A percentile compares a stretch with the other conserved stretches of the same genome.
phyloP scores from a whole-genome alignment of 2,329 filamentous ascomycete genomes.

The Sporothrix schenckii region DNA sequence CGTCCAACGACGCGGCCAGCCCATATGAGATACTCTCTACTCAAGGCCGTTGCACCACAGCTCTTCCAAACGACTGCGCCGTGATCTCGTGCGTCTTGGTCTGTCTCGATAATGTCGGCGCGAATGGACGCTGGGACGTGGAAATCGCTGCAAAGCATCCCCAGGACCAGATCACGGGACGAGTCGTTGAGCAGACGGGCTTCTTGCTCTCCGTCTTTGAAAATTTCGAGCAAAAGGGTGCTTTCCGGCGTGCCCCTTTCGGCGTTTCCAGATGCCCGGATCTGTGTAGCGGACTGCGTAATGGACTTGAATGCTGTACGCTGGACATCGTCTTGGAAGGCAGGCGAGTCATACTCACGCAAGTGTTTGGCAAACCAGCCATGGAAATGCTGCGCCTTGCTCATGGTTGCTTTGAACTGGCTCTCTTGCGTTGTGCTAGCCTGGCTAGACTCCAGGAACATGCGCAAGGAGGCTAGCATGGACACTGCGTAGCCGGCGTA shows the following conservation, averaged over 20 bases:
- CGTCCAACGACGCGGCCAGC: conserved; percentile 81
- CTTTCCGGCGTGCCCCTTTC: conserved; percentile 74
- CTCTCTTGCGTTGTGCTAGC: conserved; percentile 82
- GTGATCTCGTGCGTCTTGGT: conserved; percentile 64
- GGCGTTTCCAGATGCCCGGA: conserved; percentile 70
- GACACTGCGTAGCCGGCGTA: conserved; percentile 79
- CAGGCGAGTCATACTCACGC: conserved; percentile 59
- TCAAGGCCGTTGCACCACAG: conserved; percentile 65
- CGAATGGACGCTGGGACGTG: conserved; percentile 58
- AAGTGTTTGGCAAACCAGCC: conserved; percentile 76
- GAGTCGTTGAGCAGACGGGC: conserved; percentile 69
- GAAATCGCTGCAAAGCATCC: conserved; percentile 76
- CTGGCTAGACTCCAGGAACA: conserved; percentile 73
- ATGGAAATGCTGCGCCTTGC: conserved; percentile 74
- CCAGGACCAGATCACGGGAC: conserved; percentile 70
- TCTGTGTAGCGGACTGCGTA: conserved; percentile 67
- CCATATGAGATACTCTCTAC: conserved; percentile 77
- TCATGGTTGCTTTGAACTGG: conserved; percentile 76
- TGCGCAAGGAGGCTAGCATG: conserved; percentile 74
- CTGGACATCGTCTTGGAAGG: conserved; percentile 54
- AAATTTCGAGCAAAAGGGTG: conserved; percentile 74
- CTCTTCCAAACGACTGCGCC: conserved; percentile 75
- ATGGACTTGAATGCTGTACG: conserved; percentile 66
- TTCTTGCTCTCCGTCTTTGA: conserved; percentile 69
- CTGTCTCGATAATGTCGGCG: conserved; percentile 69